A percentile compares a stretch with the other conserved stretches of the same genome.
Conservation (phyloP, 306 rosid genomes). For the Mimosa bimucronata region DNA sequence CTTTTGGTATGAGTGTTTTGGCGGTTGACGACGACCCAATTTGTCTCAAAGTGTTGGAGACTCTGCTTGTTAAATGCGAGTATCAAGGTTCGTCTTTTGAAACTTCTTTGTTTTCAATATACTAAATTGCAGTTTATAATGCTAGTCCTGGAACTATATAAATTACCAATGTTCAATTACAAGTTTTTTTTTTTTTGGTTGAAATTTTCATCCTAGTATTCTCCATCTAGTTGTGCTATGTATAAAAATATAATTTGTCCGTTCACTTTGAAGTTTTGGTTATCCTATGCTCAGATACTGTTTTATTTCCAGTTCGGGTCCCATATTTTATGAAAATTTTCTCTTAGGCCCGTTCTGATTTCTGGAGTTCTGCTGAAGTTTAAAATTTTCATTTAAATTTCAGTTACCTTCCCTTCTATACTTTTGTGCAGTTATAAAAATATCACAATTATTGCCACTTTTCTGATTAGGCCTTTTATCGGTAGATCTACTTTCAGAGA, state of each 20-base stretch:
- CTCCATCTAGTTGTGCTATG: neutral
- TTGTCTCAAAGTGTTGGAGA: conserved; percentile 71
- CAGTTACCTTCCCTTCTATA: neutral
- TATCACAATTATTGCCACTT: neutral
- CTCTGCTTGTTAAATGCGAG: conserved; percentile 74
- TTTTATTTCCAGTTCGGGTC: conserved; percentile 11
- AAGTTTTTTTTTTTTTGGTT: neutral
- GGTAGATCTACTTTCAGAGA: conserved; percentile 20
- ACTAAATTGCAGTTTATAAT: neutral
- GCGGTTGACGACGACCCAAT: conserved; percentile 80
- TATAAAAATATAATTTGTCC: neutral
- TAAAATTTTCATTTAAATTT: conserved; percentile 14
- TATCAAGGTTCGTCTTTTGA: conserved; percentile 77
- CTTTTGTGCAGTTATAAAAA: neutral
- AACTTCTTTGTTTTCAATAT: conserved; percentile 14
- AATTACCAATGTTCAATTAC: neutral
- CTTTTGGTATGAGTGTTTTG: conserved; percentile 87
- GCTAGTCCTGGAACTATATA: neutral
- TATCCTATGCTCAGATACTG: neutral
- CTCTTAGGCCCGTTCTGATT: neutral
- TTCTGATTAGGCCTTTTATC: neutral
- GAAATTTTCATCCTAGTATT: neutral
- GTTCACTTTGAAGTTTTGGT: neutral
- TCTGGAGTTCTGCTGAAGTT: neutral
- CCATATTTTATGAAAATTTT: neutral